phyloP scores from a whole-genome alignment of 495 filamentous ascomycete species.

The Penicillium steckii region DNA sequence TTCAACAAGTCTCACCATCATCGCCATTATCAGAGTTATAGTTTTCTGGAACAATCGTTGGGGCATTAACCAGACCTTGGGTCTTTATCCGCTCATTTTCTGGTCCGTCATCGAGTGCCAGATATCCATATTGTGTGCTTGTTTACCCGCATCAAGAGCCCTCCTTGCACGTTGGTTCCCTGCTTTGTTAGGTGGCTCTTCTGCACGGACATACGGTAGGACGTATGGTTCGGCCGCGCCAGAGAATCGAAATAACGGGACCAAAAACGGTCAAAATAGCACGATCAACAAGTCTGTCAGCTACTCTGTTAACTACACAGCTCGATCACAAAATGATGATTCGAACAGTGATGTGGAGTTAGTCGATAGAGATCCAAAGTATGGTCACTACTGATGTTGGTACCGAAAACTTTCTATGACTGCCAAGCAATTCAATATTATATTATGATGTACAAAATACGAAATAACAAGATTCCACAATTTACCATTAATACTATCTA shows the following conservation, averaged over 20 bases:
- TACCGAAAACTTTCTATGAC: background rate
- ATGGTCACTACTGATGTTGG: background rate
- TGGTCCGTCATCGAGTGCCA: constrained; percentile 35
- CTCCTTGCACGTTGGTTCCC: constrained; percentile 12
- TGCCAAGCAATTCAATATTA: background rate
- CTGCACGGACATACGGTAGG: constrained; percentile 7
- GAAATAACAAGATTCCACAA: too few species aligned
- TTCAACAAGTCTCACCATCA: constrained; percentile 17
- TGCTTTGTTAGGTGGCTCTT: constrained; percentile 4
- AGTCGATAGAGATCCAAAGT: constrained; percentile 6
- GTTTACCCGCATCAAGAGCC: constrained; percentile 24
- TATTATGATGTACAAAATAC: background rate
- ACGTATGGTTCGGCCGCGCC: constrained; percentile 4
- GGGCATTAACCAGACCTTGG: constrained; percentile 23
- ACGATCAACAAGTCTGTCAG: constrained; percentile 22
- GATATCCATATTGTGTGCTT: constrained; percentile 32
- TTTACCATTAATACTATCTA: too few species aligned
- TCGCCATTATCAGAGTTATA: constrained; percentile 30
- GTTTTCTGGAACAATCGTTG: constrained; percentile 30
- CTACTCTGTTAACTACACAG: constrained; percentile 16
- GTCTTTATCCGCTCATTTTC: constrained; percentile 26
- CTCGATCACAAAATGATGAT: constrained; percentile 2
- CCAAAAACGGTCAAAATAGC: background rate
- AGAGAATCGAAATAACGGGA: background rate
- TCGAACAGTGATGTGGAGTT: constrained; percentile 11